A percentile compares a stretch with the other conserved stretches of the same genome.
Conservation (phyloP, 2,329 filamentous ascomycete species). For the Calycina herbarum region DNA sequence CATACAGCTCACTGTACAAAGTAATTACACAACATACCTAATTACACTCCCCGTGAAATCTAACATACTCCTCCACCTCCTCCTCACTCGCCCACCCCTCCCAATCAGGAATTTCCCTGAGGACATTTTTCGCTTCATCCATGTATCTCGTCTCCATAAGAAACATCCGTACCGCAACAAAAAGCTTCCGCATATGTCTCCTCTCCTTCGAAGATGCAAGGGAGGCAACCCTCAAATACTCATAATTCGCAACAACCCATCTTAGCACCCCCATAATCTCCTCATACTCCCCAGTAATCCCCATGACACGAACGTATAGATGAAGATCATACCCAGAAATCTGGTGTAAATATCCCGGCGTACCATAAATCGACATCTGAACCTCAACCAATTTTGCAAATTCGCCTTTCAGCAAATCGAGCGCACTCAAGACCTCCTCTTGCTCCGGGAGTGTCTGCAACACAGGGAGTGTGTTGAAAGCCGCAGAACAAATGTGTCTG, state of each 20-base stretch:
- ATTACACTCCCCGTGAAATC: slow-evolving; percentile 1
- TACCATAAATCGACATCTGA: slow-evolving; percentile 6
- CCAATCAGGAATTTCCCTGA: slow-evolving; percentile 30
- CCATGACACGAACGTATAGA: slow-evolving; percentile 63
- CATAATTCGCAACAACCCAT: slow-evolving; percentile 49
- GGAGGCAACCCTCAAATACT: slow-evolving; percentile 14
- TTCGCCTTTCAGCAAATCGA: slow-evolving; percentile 35
- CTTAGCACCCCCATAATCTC: slow-evolving; percentile 57
- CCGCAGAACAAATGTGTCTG: slow-evolving; percentile 28
- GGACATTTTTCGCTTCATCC: slow-evolving; percentile 23
- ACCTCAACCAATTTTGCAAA: slow-evolving; percentile 33
- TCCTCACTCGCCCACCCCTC: slow-evolving; percentile 34
- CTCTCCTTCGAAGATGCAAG: slow-evolving; percentile 41
- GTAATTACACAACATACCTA: neutral
- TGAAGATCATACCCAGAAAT: slow-evolving; percentile 48
- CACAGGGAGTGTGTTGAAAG: slow-evolving; percentile 32
- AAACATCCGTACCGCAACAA: slow-evolving; percentile 31
- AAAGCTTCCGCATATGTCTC: slow-evolving; percentile 21
- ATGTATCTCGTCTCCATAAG: slow-evolving; percentile 20
- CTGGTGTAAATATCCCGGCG: neutral
- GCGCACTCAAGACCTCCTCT: slow-evolving; percentile 23
- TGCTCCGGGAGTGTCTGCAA: slow-evolving; percentile 12
- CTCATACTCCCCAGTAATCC: slow-evolving; percentile 57
- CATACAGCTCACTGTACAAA: neutral
- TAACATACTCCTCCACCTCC: slow-evolving; percentile 23